Evolutionary conservation across 495 filamentous ascomycete species (phyloP), one percentile per base, ranked within the genome.

Genomic region (Tuber indicum): DNA sequence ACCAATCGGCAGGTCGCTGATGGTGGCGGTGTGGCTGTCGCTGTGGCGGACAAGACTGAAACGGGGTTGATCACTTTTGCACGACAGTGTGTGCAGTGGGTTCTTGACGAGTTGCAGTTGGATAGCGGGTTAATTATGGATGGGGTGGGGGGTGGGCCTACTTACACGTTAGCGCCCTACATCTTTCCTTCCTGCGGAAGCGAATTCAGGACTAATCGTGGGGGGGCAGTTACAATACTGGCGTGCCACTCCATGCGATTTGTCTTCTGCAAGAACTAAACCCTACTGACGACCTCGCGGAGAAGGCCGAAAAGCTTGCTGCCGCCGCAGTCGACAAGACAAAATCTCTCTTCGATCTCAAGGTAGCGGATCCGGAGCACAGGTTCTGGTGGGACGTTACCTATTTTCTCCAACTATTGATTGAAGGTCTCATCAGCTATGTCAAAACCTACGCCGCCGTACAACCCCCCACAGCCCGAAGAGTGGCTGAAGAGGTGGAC

Each of bases 351-450:
- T 82, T 82, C 66, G 81, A 82, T 8, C 75, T 70, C 47, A 41
- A 72, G 1, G 77, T 79, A 46, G 23, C 80, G 52, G 46, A 74
- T 21, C 71, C 69, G 19, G 72, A 77, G 14, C 46, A 76, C 8
- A 77, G 81, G 42, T 83, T 82, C 70, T 83, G 81, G 81, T 83
- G 81, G 81, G 81, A 83, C 32, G 72, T 73, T 26, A 82, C 72
- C 32, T 83, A 82, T 58, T 83, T 83, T 72, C 46, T 82, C 32
- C 81, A 83, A 39, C 74, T 83, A 26, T 75, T 83, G 23, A 70
- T 83, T 4, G 81, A 83, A 72, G 81, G 81, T 32, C 46, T 83
- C 36, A 74, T 79, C 3, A 78, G 76, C 62, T 83, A 81, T 73
- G 71, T 62, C 39, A 52, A 75, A 49, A 74, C 76, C 21, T 83